Evolutionary conservation across 2,329 filamentous ascomycete species (phyloP).

Genomic region (Remersonia thermophila): DNA sequence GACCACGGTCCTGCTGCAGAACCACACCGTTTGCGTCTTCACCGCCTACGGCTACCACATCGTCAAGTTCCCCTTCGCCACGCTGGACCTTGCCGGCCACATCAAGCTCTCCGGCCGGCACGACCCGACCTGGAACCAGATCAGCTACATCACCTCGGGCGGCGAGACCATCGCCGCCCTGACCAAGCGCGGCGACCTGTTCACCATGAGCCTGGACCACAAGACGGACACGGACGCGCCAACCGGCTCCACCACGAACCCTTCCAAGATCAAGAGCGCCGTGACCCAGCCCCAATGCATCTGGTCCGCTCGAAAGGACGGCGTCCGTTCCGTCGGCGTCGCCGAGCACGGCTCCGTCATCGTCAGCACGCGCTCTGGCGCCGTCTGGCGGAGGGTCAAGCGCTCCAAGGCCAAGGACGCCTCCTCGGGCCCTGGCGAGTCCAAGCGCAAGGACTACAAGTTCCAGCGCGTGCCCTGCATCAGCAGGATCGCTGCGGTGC

Average conservation of each 20-base stretch:
- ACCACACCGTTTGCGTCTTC: constrained; percentile 84
- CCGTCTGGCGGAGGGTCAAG: constrained; percentile 82
- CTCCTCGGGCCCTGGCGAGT: constrained; percentile 35
- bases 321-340: constrained; percentile 74
- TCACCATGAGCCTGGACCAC: constrained; percentile 65
- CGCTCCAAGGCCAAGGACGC: constrained; percentile 67
- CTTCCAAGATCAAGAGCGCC: constrained; percentile 75
- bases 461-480: constrained; percentile 84
- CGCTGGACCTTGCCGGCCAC: constrained; percentile 57
- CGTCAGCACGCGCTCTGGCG: constrained; percentile 81
- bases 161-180: constrained; percentile 87
- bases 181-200: constrained; percentile 74
- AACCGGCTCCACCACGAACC: constrained; percentile 75
- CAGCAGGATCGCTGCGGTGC: constrained; percentile 70
- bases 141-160: constrained; percentile 67
- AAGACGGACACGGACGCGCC: constrained; percentile 48
- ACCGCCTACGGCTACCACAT: constrained; percentile 94
- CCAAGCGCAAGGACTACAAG: constrained; percentile 79
- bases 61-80: constrained; percentile 63
- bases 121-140: constrained; percentile 51
- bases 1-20: constrained; percentile 73
- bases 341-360: constrained; percentile 92
- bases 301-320: constrained; percentile 81
- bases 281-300: constrained; percentile 68
- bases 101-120: constrained; percentile 54